Evolutionary conservation across 2,329 filamentous ascomycete species (phyloP).

Genomic region (Aspergillus pseudoterreus): DNA sequence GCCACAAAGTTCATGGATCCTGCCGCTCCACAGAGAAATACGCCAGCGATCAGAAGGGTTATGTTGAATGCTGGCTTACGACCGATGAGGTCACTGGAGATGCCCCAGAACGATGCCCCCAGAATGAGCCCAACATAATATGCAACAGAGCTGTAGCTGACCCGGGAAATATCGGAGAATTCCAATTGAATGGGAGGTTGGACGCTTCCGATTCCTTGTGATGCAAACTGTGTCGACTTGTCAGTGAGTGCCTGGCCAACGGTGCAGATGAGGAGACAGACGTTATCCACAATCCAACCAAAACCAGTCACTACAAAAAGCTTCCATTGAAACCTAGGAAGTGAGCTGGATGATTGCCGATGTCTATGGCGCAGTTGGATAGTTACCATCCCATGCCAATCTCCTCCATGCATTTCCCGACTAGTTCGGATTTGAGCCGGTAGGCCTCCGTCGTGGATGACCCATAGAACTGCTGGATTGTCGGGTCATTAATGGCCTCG

Average conservation of each 20-base stretch:
- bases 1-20: slow-evolving; percentile 24
- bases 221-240: slow-evolving; percentile 14
- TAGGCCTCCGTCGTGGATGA: slow-evolving; percentile 28
- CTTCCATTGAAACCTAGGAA: slow-evolving; percentile 49
- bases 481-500: slow-evolving; percentile 23
- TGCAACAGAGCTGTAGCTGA: slow-evolving; percentile 31
- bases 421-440: slow-evolving; percentile 28
- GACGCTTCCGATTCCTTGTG: slow-evolving; percentile 28
- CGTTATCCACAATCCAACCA: slow-evolving; percentile 66
- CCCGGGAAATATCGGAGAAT: slow-evolving; percentile 20
- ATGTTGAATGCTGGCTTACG: slow-evolving; percentile 45
- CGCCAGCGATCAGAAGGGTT: slow-evolving; percentile 42
- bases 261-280: slow-evolving; percentile 4
- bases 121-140: slow-evolving; percentile 43
- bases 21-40: slow-evolving; percentile 23
- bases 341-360: background rate
- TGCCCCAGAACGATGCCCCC: slow-evolving; percentile 47
- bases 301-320: slow-evolving; percentile 65
- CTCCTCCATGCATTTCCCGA: slow-evolving; percentile 23
- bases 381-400: slow-evolving; percentile 31
- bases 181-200: slow-evolving; percentile 27
- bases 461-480: slow-evolving; percentile 38
- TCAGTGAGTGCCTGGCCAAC: background rate
- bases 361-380: background rate
- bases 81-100: slow-evolving; percentile 41